phyloP scores from a whole-genome alignment of 257 asterid genomes.

The Solanum infundibuliforme region DNA sequence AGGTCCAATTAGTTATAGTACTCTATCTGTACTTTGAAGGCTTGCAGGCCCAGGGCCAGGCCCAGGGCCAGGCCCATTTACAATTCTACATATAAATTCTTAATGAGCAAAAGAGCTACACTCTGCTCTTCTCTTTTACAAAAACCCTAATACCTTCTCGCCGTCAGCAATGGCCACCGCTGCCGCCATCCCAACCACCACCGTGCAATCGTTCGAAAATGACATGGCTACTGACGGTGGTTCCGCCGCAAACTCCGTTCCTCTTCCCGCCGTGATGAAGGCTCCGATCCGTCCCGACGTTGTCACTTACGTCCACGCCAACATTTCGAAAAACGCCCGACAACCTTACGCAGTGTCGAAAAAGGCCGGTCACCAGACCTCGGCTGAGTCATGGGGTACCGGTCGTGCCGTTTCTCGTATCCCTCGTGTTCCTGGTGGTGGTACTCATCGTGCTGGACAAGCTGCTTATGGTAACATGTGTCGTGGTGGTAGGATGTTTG shows the following conservation, averaged over 20 bases:
- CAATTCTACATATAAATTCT: not conserved
- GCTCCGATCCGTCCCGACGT: slow-evolving; percentile 64
- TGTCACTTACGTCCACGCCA: slow-evolving; percentile 44
- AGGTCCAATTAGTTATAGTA: not conserved
- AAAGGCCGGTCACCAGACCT: slow-evolving; percentile 80
- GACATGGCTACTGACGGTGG: slow-evolving; percentile 56
- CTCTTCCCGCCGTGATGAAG: slow-evolving; percentile 60
- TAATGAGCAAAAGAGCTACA: fast-evolving
- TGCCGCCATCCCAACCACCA: slow-evolving; percentile 64
- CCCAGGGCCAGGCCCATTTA: not conserved
- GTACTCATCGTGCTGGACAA: slow-evolving; percentile 90
- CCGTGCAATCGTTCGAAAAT: slow-evolving; percentile 44
- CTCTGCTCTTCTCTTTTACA: not conserved
- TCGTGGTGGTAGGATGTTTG: slow-evolving; percentile 87
- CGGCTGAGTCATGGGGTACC: slow-evolving; percentile 94
- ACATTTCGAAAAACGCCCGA: slow-evolving; percentile 54
- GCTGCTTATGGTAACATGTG: slow-evolving; percentile 94
- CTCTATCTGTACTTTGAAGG: slow-evolving; percentile 16
- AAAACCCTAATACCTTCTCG: not conserved
- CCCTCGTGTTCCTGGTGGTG: slow-evolving; percentile 91
- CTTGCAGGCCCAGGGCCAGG: slow-evolving; percentile 14
- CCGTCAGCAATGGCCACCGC: slow-evolving; percentile 39
- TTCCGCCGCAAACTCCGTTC: slow-evolving; percentile 9
- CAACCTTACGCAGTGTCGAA: slow-evolving; percentile 72
- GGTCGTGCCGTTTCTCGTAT: slow-evolving; percentile 93